Evolutionary conservation across 225 moss, liverwort and hornwort genomes (phyloP), one percentile per base, ranked within the genome.

Genomic region (Physcomitrium patens): DNA sequence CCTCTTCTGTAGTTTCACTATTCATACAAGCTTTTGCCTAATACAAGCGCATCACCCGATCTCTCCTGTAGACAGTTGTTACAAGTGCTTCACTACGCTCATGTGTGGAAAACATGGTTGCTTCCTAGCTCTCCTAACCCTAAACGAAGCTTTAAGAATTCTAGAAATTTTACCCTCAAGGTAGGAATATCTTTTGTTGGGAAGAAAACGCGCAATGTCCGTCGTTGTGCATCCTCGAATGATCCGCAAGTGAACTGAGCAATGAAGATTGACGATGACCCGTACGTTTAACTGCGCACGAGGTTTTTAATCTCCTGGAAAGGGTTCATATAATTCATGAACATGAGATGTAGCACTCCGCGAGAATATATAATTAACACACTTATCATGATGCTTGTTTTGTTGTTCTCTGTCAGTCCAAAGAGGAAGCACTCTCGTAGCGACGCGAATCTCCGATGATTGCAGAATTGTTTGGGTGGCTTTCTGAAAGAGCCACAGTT

Each of bases 51-150:
- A 37, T 37, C 31, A 37, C 31, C 31, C 31, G 31, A 37, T 37
- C 31, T 4, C 7, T 37, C 7, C 31, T 37, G 31, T 37, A 7
- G 17, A 71, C 28, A 58, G 60, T 10, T 46, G 28, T 28, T 53
- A 51, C 22, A 31, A 27, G 27, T 76, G 31, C 31, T 4, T 1
- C 53, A 15, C 23, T 71, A 41, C 46, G 22, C 46, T 60, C 49
- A 23, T 71, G 23, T 37, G 47, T 66, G 20, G 13, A 53, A 59
- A 53, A 57, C 22, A 71, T 51, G 22, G 43, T 64, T 1, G 44
- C 56, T 74, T 54, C 26, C 26, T 51, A 22, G 59, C 52, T 71
- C 43, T 53, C 8, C 70, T 70, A 52, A 44, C 20, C 58, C 13
- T 26, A 57, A 41, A 49, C 15, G 51, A 13, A 59, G 27, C 7